These are phyloP conservation scores for Ganoderma leucocontextum DNA, from an alignment of 1,284 basidiomycete species.

Conservation along the genomic window DNA sequence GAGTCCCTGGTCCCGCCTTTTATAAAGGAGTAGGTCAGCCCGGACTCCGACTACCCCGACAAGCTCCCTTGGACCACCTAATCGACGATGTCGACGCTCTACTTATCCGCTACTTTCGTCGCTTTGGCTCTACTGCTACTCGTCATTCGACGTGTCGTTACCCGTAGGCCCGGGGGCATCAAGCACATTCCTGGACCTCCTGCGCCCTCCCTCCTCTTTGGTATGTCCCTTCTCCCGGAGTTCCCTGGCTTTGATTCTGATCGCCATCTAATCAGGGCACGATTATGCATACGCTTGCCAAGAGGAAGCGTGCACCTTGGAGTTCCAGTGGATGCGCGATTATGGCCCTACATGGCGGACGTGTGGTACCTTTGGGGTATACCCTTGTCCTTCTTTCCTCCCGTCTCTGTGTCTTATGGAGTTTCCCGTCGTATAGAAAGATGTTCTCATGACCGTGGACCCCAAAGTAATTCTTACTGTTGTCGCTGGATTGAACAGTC, in stretches of 20 bases:
- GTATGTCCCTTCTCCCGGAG: neutral
- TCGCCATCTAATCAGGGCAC: conserved; percentile 20
- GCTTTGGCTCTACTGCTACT: neutral
- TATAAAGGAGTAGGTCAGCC: neutral
- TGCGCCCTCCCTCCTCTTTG: conserved; percentile 2
- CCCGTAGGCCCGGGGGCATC: neutral
- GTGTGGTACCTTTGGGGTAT: conserved; percentile 29
- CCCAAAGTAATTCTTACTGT: conserved; percentile 20
- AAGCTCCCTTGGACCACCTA: neutral
- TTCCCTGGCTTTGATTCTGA: neutral
- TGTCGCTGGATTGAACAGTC: neutral
- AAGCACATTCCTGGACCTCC: conserved; percentile 10
- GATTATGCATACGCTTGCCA: conserved; percentile 29
- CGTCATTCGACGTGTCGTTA: neutral
- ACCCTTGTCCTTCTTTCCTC: neutral
- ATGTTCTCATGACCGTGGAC: conserved; percentile 27
- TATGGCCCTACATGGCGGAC: conserved; percentile 37
- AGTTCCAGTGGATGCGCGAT: conserved; percentile 34
- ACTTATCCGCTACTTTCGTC: neutral
- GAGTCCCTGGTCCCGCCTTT: neutral
- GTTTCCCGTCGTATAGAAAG: conserved; percentile 3
- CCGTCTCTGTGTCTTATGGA: neutral
- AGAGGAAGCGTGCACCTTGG: conserved; percentile 33
- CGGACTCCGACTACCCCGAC: neutral
- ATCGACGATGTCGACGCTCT: neutral